These are phyloP conservation scores for Xylariomycetidae sp. DNA, from an alignment of 2,329 filamentous ascomycete species.

Conservation along the genomic window DNA sequence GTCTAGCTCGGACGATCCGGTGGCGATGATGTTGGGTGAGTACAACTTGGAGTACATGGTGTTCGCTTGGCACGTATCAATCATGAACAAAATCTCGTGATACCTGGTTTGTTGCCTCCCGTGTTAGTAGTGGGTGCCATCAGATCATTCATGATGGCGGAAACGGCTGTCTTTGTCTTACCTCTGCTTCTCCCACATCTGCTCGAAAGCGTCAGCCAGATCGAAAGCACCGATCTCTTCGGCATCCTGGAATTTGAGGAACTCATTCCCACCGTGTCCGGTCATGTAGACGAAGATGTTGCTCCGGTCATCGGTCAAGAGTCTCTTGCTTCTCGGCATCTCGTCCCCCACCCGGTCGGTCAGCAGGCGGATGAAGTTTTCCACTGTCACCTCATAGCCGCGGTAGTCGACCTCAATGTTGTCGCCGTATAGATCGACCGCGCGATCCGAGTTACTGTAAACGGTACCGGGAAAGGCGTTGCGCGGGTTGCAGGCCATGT, in stretches of 20 bases:
- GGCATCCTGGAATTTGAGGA: slow-evolving; percentile 96
- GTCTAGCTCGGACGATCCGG: slow-evolving; percentile 91
- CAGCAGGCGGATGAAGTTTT: slow-evolving; percentile 94
- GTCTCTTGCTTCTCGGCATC: slow-evolving; percentile 88
- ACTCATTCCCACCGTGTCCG: slow-evolving; percentile 94
- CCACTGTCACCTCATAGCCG: slow-evolving; percentile 96
- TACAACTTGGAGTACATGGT: slow-evolving; percentile 99
- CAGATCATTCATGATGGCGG: background rate
- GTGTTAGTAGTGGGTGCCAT: slow-evolving; percentile 5
- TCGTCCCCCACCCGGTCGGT: slow-evolving; percentile 93
- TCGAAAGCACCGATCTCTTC: slow-evolving; percentile 97
- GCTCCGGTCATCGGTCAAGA: slow-evolving; percentile 90
- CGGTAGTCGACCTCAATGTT: slow-evolving; percentile 99
- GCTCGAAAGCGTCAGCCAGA: slow-evolving; percentile 92
- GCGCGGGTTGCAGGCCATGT: slow-evolving; percentile 98
- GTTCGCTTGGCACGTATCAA: slow-evolving; percentile 98
- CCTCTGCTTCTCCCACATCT: slow-evolving; percentile 99
- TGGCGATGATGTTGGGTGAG: slow-evolving; percentile 96
- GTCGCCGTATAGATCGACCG: slow-evolving; percentile 93
- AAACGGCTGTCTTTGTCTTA: slow-evolving; percentile 26
- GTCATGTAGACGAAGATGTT: slow-evolving; percentile 99
- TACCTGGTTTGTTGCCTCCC: slow-evolving; percentile 51
- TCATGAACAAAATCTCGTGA: slow-evolving; percentile 98
- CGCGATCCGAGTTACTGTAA: slow-evolving; percentile 95
- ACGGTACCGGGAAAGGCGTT: slow-evolving; percentile 97